These are phyloP conservation scores for Posidonia oceanica DNA, from an alignment of 116 monocot species.

Conservation along the genomic window DNA sequence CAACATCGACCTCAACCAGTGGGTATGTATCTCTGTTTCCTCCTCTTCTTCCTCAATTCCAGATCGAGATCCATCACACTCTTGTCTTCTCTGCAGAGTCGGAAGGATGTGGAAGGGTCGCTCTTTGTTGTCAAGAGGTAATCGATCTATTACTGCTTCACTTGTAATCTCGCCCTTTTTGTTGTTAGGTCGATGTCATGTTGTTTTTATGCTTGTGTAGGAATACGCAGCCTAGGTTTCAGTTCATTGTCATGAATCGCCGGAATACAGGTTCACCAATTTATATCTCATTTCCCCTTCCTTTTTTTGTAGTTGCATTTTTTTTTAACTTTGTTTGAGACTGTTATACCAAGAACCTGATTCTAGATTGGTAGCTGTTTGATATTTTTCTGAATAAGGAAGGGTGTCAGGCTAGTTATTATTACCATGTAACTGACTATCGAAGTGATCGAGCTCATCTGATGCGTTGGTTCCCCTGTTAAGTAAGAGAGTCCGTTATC, in stretches of 20 bases:
- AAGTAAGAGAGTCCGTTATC: no score
- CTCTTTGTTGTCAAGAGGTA: conserved; percentile 96
- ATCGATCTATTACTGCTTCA: background rate
- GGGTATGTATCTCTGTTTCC: conserved; percentile 26
- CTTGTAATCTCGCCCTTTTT: background rate
- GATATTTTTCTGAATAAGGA: no score
- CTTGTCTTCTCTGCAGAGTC: conserved; percentile 37
- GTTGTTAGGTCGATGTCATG: background rate
- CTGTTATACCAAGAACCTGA: no score
- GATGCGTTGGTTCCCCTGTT: no score
- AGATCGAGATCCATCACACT: background rate
- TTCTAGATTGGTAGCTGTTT: no score
- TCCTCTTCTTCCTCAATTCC: background rate
- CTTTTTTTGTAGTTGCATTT: background rate
- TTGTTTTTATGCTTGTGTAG: conserved; percentile 24
- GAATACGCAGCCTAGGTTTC: conserved; percentile 87
- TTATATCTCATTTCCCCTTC: background rate
- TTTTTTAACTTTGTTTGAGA: background rate
- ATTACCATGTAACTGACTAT: no score
- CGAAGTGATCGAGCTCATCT: no score
- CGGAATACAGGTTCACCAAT: conserved; percentile 61
- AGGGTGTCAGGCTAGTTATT: no score
- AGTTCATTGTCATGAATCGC: conserved; percentile 97
- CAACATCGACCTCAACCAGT: conserved; percentile 69
- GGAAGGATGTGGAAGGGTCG: conserved; percentile 94